Percentiles rank a stretch among this genome's conserved stretches.
phyloP scores from a whole-genome alignment of 306 rosid genomes.

The Abrus precatorius region DNA sequence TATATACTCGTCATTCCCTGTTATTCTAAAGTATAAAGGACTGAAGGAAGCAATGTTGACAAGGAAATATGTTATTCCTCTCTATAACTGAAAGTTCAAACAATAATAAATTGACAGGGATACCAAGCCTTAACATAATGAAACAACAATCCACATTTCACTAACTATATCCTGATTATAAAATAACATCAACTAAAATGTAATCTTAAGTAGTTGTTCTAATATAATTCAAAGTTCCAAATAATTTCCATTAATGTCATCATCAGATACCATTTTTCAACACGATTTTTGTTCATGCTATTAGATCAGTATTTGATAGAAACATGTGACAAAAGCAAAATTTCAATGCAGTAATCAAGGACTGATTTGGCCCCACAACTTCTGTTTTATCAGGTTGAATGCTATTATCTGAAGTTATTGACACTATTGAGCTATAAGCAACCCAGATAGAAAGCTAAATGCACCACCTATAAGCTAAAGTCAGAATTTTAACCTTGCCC shows the following conservation, averaged over 20 bases:
- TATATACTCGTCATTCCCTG: neutral
- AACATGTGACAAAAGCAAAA: conserved; percentile 10
- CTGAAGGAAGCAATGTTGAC: too few relatives aligned
- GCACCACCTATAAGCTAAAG: conserved; percentile 25
- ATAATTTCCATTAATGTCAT: conserved; percentile 1
- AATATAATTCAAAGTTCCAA: neutral
- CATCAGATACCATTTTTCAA: neutral
- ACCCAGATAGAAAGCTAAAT: conserved; percentile 33
- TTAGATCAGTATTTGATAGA: conserved; percentile 11
- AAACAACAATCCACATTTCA: neutral
- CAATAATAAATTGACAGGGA: neutral
- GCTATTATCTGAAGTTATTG: conserved; percentile 34
- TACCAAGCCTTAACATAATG: neutral
- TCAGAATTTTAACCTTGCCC: conserved; percentile 83
- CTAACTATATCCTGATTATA: neutral
- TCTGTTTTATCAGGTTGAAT: conserved; percentile 23
- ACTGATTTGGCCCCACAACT: conserved; percentile 18
- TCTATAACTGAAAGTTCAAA: neutral
- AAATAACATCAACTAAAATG: neutral
- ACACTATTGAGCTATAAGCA: conserved; percentile 30
- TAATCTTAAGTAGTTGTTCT: neutral
- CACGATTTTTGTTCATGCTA: neutral
- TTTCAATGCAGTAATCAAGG: conserved; percentile 27
- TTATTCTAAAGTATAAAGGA: neutral
- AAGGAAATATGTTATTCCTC: neutral